Evolutionary conservation across 2,329 filamentous ascomycete species (phyloP), one percentile per base, ranked within the genome.

Genomic region (Alternaria consortialis): DNA sequence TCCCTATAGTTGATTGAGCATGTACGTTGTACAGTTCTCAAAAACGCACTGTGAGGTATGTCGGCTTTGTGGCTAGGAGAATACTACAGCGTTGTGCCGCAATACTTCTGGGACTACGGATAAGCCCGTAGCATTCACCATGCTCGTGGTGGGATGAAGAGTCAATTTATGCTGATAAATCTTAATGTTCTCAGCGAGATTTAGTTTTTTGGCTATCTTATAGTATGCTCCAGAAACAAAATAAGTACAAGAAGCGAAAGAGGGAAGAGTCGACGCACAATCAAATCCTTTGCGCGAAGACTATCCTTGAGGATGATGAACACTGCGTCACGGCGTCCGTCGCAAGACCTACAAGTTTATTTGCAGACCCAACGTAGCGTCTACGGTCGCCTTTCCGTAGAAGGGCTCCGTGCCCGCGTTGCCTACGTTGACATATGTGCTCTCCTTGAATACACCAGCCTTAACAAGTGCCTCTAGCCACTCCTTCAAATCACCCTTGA

Each of bases 351-450:
- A 62, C 54, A 71, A 47, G 36, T 68, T 63, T 25, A 70, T 66
- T 60, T 72, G 61, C 53, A 72, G 56, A 20, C 67, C 67, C 17
- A 72, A 42, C 12, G 63, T 69, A 11, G 70, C 68, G 25, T 67
- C 56, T 40, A 72, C 17, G 13, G 61, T 61, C 20, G 67, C 69
- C 34, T 71, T 66, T 1, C 70, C 67, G 37, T 69, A 69, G 39
- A 71, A 71, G 2, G 63, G 54, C 62, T 71, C 67, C 9, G 61
- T 64, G 2, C 80, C 80, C 17, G 75, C 80, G 61, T 82, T 82
- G 1, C 80, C 80, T 7, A 83, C 79, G 53, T 82, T 82, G 36
- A 82, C 77, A 58, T 77, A 83, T 1, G 78, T 81, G 17, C 63
- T 69, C 11, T 73, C 69, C 3, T 64, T 67, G 58, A 81, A 81